Evolutionary conservation across 2,329 filamentous ascomycete species (phyloP).

Genomic region (Hypoxylon sp.): DNA sequence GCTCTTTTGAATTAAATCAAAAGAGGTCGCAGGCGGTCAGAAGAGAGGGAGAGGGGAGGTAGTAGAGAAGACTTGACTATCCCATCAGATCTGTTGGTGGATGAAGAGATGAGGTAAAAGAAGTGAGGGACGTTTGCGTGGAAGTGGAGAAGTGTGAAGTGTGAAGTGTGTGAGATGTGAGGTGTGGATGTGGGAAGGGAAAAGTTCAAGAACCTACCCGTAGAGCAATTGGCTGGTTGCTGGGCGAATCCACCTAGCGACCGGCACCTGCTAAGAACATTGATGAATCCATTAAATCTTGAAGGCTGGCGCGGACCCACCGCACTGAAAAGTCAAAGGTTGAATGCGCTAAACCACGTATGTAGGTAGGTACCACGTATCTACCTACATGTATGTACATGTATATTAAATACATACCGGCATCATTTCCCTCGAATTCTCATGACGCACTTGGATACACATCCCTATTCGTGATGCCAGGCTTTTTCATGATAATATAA

Average conservation of each 20-base stretch:
- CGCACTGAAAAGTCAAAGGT: conserved; percentile 25
- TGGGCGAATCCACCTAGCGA: conserved; percentile 13
- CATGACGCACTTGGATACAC: background rate
- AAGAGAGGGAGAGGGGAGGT: conserved; percentile 6
- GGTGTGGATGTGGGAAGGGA: conserved; percentile 13
- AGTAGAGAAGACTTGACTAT: conserved; percentile 16
- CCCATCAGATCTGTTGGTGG: conserved; percentile 30
- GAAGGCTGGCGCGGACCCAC: conserved; percentile 38
- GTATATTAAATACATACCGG: background rate
- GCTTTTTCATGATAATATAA: background rate
- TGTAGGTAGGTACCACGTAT: too few relatives aligned
- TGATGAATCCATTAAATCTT: conserved; percentile 16
- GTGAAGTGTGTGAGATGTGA: background rate
- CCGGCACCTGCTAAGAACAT: background rate
- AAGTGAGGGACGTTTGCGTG: conserved; percentile 30
- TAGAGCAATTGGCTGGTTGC: conserved; percentile 15
- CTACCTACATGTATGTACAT: too few relatives aligned
- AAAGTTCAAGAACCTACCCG: conserved; percentile 9
- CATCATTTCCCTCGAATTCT: background rate
- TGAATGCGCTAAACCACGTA: conserved; percentile 32
- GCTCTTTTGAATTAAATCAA: conserved; percentile 32
- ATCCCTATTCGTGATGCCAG: background rate
- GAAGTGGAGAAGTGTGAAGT: conserved; percentile 31
- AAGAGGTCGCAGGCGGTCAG: conserved; percentile 20
- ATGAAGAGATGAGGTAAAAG: conserved; percentile 13